Evolutionary conservation across 2,329 filamentous ascomycete genomes (phyloP).

Genomic region (Anthostomella pinea): DNA sequence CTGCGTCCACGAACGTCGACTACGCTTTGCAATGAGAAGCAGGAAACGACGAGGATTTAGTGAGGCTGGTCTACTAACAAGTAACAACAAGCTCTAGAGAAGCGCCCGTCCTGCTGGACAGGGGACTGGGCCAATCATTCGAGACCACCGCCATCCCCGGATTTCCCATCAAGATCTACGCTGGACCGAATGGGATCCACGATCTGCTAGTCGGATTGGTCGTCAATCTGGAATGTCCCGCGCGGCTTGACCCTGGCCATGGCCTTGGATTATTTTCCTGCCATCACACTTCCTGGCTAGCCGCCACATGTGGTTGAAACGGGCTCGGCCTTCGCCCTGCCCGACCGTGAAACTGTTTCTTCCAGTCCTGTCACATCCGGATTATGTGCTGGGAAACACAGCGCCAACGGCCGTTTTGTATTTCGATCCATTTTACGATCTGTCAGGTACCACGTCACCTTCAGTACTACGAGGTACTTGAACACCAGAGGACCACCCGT

Average conservation of each 20-base stretch:
- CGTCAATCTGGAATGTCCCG: conserved; percentile 8
- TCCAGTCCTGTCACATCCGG: no score
- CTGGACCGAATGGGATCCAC: conserved; percentile 16
- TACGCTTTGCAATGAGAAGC: no score
- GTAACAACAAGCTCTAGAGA: neutral
- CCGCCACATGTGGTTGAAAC: no score
- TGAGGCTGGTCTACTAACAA: no score
- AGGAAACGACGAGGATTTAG: no score
- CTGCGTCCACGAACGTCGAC: no score
- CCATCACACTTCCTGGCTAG: no score
- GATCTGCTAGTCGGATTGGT: conserved; percentile 2
- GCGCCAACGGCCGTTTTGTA: no score
- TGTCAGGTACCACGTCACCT: conserved; percentile 13
- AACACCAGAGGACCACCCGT: conserved; percentile 6
- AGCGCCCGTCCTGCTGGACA: conserved; percentile 8
- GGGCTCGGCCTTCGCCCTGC: conserved; percentile 8
- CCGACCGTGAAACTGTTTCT: no score
- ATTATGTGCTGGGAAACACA: no score
- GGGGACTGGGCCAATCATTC: conserved; percentile 8
- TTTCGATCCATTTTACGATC: no score
- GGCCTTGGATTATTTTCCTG: conserved; percentile 6
- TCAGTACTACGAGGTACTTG: conserved; percentile 6
- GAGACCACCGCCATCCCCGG: conserved; percentile 10
- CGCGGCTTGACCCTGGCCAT: conserved; percentile 5
- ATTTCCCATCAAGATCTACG: conserved; percentile 19